Evolutionary conservation across 192 early-diverging fungal genomes (phyloP).

Genomic region (Chytriomyces sp.): DNA sequence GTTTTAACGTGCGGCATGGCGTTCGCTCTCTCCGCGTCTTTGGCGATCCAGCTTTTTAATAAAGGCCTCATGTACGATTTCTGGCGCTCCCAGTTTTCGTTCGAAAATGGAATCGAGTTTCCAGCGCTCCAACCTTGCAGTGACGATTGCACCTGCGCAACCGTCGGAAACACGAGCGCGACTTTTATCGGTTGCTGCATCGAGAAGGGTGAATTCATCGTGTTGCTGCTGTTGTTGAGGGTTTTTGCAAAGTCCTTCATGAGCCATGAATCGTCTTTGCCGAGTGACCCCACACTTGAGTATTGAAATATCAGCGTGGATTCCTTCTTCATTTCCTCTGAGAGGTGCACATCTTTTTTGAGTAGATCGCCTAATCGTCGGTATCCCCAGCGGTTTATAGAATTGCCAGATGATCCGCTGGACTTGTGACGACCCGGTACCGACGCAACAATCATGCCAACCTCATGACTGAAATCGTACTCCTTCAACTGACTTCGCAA

Average conservation of each 20-base stretch:
- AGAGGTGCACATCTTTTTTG: background rate
- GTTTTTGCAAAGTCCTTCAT: slow-evolving; percentile 56
- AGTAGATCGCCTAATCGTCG: slow-evolving; percentile 49
- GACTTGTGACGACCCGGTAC: slow-evolving; percentile 61
- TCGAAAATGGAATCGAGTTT: slow-evolving; percentile 45
- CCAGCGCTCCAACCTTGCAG: slow-evolving; percentile 65
- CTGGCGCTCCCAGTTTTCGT: slow-evolving; percentile 60
- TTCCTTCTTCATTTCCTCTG: background rate
- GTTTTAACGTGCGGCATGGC: slow-evolving; percentile 73
- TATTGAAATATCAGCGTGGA: slow-evolving; percentile 46
- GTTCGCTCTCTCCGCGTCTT: slow-evolving; percentile 52
- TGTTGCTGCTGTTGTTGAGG: slow-evolving; percentile 33
- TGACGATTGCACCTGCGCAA: slow-evolving; percentile 63
- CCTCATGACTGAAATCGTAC: slow-evolving; percentile 59
- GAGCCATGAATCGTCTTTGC: slow-evolving; percentile 61
- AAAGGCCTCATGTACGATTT: slow-evolving; percentile 56
- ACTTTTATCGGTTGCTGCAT: background rate
- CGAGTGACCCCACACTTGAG: slow-evolving; percentile 67
- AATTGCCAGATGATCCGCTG: slow-evolving; percentile 19
- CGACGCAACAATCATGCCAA: slow-evolving; percentile 62
- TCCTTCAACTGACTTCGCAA: slow-evolving; percentile 42
- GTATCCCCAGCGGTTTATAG: slow-evolving; percentile 63
- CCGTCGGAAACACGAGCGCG: slow-evolving; percentile 61
- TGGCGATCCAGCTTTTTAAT: slow-evolving; percentile 59
- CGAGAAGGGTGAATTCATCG: background rate